These are phyloP conservation scores for Cytospora piceicola DNA, from an alignment of 2,329 filamentous ascomycete genomes.

Conservation along the genomic window DNA sequence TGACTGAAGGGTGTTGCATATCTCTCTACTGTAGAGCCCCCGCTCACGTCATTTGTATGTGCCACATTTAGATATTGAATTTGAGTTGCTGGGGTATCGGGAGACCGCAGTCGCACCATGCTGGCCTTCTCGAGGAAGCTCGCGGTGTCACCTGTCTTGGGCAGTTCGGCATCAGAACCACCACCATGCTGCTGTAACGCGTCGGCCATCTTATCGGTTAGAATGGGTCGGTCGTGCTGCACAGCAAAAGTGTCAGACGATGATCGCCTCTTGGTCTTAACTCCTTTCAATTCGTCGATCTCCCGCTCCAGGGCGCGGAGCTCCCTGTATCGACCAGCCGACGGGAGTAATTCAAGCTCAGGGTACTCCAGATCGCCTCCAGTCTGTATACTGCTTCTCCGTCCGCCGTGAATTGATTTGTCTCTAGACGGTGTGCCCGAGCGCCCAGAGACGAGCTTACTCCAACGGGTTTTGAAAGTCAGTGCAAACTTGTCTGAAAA, in stretches of 20 bases:
- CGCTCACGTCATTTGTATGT: conserved; percentile 14
- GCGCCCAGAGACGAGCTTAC: conserved; percentile 35
- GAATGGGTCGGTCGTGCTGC: conserved; percentile 1
- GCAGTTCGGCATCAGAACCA: not conserved
- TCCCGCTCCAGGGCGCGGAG: conserved; percentile 33
- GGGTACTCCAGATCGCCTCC: conserved; percentile 33
- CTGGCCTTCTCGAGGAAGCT: conserved; percentile 14
- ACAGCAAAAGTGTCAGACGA: not conserved
- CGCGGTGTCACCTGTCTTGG: conserved; percentile 1
- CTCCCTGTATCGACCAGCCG: conserved; percentile 31
- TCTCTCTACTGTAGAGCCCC: conserved; percentile 19
- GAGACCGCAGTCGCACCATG: not conserved
- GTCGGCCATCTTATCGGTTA: conserved; percentile 16
- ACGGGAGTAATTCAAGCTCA: conserved; percentile 33
- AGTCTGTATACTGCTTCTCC: conserved; percentile 27
- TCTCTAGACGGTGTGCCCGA: conserved; percentile 19
- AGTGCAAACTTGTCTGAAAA: conserved; percentile 40
- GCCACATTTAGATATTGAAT: conserved; percentile 1
- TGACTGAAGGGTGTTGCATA: conserved; percentile 27
- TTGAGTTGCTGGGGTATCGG: conserved; percentile 15
- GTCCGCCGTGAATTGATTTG: conserved; percentile 20
- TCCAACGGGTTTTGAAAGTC: conserved; percentile 37
- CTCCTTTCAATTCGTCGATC: conserved; percentile 32
- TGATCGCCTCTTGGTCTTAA: not conserved
- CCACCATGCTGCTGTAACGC: conserved; percentile 18